Conservation (phyloP, 2,329 filamentous ascomycete genomes). For the Diaporthe vaccinii region DNA sequence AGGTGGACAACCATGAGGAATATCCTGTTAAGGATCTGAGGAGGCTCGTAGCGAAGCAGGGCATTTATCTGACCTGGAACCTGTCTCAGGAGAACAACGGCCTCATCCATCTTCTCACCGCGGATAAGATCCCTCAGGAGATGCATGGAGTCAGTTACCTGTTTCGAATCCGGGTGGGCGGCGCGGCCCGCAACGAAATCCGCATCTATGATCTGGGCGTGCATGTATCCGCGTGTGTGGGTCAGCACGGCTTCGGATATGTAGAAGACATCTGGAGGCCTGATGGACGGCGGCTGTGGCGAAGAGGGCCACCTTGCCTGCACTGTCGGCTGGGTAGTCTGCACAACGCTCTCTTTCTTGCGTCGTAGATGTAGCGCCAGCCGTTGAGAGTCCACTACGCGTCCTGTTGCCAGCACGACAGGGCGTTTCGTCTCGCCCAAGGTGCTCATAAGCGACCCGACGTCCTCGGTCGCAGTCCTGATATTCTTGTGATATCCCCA, state of each 20-base stretch:
- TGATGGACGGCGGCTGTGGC: conserved; percentile 3
- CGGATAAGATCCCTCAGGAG: neutral
- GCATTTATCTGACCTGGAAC: conserved; percentile 18
- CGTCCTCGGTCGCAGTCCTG: conserved; percentile 36
- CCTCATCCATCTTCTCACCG: conserved; percentile 26
- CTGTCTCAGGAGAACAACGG: conserved; percentile 25
- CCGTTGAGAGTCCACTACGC: conserved; percentile 32
- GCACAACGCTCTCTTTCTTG: conserved; percentile 25
- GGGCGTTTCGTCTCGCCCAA: conserved; percentile 11
- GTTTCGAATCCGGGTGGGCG: neutral
- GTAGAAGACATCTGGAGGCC: conserved; percentile 33
- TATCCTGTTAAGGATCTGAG: conserved; percentile 29
- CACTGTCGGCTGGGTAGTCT: neutral
- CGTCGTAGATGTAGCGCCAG: conserved; percentile 36
- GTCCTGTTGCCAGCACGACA: conserved; percentile 35
- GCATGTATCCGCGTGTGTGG: conserved; percentile 31
- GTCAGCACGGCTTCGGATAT: conserved; percentile 32
- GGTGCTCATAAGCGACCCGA: conserved; percentile 27
- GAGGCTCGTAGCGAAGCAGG: conserved; percentile 31
- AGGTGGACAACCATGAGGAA: conserved; percentile 32
- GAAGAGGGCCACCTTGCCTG: neutral
- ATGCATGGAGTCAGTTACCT: neutral
- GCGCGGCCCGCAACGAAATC: neutral
- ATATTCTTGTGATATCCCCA: conserved; percentile 40
- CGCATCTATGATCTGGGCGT: neutral